phyloP scores from a whole-genome alignment of 2,329 filamentous ascomycete genomes.

The Leptoxyphium fumago region DNA sequence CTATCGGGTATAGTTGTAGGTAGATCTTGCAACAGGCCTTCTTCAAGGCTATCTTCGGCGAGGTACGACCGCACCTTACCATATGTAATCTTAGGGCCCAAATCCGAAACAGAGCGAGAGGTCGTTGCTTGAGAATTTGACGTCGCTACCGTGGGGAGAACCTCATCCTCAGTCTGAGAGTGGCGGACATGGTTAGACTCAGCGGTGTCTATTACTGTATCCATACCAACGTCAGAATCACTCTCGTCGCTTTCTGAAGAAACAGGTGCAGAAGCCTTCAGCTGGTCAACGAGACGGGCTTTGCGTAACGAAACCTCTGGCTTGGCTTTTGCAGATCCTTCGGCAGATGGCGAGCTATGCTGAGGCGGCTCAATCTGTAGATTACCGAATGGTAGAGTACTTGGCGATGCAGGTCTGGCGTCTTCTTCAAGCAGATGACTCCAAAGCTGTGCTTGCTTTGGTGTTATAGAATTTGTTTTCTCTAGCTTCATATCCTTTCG shows the following conservation, averaged over 20 bases:
- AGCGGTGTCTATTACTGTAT: not conserved
- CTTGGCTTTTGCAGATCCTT: not conserved
- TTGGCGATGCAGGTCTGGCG: constrained; percentile 9
- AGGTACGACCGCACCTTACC: constrained; percentile 44
- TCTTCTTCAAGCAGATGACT: constrained; percentile 13
- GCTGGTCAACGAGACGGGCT: constrained; percentile 18
- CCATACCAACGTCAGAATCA: not conserved
- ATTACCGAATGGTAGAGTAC: constrained; percentile 10
- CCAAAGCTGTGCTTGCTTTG: constrained; percentile 20
- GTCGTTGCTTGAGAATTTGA: constrained; percentile 1
- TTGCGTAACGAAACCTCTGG: constrained; percentile 5
- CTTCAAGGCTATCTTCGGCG: constrained; percentile 34
- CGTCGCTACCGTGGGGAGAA: not conserved
- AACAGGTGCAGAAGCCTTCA: constrained; percentile 16
- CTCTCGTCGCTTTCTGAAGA: constrained; percentile 8
- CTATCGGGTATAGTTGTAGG: constrained; percentile 13
- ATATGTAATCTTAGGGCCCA: constrained; percentile 40
- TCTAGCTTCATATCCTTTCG: not conserved
- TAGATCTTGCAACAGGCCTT: constrained; percentile 17
- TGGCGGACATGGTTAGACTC: no score
- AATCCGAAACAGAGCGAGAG: not conserved
- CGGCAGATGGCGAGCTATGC: not conserved
- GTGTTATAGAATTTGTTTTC: constrained; percentile 9
- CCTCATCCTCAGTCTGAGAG: not conserved
- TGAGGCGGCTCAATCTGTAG: constrained; percentile 3